Evolutionary conservation across 2,329 filamentous ascomycete genomes (phyloP), one percentile per base, ranked within the genome.

Genomic region (Colletotrichum sp.): DNA sequence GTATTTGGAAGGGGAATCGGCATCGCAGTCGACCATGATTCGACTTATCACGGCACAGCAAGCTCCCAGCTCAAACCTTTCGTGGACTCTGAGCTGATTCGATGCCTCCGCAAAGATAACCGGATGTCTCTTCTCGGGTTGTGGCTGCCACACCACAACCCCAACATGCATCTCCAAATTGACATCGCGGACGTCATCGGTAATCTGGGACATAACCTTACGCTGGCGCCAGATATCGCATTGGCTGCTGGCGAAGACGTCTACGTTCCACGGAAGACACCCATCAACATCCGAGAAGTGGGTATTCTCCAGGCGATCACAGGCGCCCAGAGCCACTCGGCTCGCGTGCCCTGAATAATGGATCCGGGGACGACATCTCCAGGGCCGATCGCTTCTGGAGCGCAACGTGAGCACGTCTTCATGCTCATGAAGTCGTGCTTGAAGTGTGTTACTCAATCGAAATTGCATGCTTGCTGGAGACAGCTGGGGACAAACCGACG

Each of bases 381-480:
- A 43, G 63, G 57, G 63, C 28, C 16, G 26, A 58, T 73, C 69
- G 24, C 64, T 38, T 36, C 52, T 58, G 36, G 38, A 57, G 38
- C 63, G 55, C 64, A 28, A 30, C 73, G 13, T 63, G 38, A 68
- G 58, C 70, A 75, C 69, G 69, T 72, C 63, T 72, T 72, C 30
- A 32, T 32, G 34, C 38, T n/a, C 30, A 6, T 48, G 24, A 55
- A 67, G 34, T 67, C 30, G 63, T 57, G 63, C 63, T 73, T 73
- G 12, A 52, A 6, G 24, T 30, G 18, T 32, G 34, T 48, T 57
- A 15, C 30, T 32, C 43, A 57, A n/a, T 28, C 34, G 36, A 36
- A 38, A 52, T 32, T 28, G 28, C 28, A 28, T 57, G 13, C 26
- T 38, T 32, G 24, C 55, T 69, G 24, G n/a, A 9, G 8, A 32